These are phyloP conservation scores for Apiospora koreana DNA, from an alignment of 2,329 filamentous ascomycete species.

Conservation along the genomic window DNA sequence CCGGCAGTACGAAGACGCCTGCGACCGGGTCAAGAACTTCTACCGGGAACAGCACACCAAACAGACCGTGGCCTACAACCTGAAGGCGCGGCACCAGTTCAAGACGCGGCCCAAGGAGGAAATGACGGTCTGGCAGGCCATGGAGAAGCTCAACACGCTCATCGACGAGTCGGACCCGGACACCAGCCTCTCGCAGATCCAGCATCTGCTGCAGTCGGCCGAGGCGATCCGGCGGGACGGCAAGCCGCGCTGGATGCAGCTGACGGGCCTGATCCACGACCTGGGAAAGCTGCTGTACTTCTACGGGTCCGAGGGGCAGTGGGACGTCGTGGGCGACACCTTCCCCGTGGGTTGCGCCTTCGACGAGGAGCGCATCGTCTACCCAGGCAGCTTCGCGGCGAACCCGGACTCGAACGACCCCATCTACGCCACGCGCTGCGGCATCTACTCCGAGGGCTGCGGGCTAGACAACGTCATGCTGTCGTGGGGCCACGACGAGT, in stretches of 20 bases:
- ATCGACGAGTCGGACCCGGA: constrained; percentile 92
- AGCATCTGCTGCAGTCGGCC: constrained; percentile 84
- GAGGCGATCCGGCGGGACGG: constrained; percentile 87
- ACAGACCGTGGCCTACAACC: constrained; percentile 83
- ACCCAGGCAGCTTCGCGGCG: constrained; percentile 71
- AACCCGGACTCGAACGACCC: constrained; percentile 75
- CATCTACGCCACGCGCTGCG: constrained; percentile 73
- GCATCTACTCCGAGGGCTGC: constrained; percentile 78
- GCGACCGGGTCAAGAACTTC: constrained; percentile 83
- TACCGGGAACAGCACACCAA: constrained; percentile 73
- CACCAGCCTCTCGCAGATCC: constrained; percentile 83
- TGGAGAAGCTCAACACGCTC: constrained; percentile 88
- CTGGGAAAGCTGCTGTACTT: constrained; percentile 80
- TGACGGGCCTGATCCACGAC: constrained; percentile 77
- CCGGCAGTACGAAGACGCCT: constrained; percentile 80
- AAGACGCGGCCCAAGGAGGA: constrained; percentile 62
- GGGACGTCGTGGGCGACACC: constrained; percentile 89
- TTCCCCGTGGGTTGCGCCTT: constrained; percentile 79
- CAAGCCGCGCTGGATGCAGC: constrained; percentile 80
- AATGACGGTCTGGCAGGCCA: constrained; percentile 89
- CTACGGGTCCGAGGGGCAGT: constrained; percentile 82
- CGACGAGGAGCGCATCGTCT: constrained; percentile 73
- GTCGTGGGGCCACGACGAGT: constrained; percentile 88
- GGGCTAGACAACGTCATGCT: constrained; percentile 88
- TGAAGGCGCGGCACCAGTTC: constrained; percentile 74